Base-by-base conservation (phyloP, 1,139 yeast genomes). In the Candida anutae region DNA sequence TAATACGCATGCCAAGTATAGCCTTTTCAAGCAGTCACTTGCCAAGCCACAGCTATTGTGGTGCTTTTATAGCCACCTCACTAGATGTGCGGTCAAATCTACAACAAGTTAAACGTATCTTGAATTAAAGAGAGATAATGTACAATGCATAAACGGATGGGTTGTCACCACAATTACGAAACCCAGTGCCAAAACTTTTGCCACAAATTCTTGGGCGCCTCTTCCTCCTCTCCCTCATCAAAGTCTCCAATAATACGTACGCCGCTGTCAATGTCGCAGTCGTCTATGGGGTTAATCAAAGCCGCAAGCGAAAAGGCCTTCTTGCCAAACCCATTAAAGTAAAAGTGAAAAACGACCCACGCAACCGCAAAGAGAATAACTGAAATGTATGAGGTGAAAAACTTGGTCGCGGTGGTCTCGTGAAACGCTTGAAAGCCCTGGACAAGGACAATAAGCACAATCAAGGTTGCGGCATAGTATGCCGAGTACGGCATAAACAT, bases 391-490 rank as follows among this genome's bases (percentile, higher is more conserved):
- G 79, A 69, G 13, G 83, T 71, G 49, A 78, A 74, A 57, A 79
- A 79, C 26, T 58, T 58, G 4, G 71, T 47, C 1, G 69, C 81
- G 27, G 55, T 61, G 45, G 79, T 63, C 24, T 57, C 61, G 30
- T 69, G 74, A 58, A 78, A 79, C 2, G 71, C 74, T 1, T 62
- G 54, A 53, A 72, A 82, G 16, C 94, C 94, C 56, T 82, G 88
- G 36, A 83, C 64, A 41, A 81, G 59, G 20, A 74, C 71, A 38
- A 79, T 59, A 19, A 79, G 55, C 27, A 70, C 46, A 33, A 71
- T 58, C 33, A 74, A 58, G 29, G 62, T 48, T 6, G 70, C 58
- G 9, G 81, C 67, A 44, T 77, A 76, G 51, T 70, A 73, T 3
- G 85, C 77, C 38, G 64, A 59, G 37, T 45, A 71, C n/a, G 85